Evolutionary conservation across 345 rosid genomes (phyloP).

Genomic region (Turritis glabra): DNA sequence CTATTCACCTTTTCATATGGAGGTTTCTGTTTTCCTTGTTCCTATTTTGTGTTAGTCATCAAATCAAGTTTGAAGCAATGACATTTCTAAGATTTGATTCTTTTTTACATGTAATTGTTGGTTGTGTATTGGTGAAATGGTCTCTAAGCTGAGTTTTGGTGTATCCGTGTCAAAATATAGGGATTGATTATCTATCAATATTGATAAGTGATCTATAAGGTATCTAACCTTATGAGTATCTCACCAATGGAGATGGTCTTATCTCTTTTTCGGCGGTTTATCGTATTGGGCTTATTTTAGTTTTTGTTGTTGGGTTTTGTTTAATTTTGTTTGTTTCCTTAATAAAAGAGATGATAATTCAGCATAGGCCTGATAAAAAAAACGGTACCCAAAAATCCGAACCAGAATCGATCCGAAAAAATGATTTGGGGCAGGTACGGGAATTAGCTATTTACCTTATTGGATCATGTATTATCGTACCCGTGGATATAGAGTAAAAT

Average conservation of each 20-base stretch:
- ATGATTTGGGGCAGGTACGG: neutral
- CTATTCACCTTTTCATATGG: neutral
- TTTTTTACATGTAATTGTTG: neutral
- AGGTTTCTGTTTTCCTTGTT: neutral
- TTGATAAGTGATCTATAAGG: no score
- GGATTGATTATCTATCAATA: slow-evolving; percentile 74
- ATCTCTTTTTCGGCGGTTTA: no score
- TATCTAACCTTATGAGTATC: no score
- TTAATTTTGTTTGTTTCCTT: no score
- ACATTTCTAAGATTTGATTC: neutral
- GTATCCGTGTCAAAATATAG: slow-evolving; percentile 39
- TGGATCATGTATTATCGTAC: neutral
- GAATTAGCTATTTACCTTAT: no score
- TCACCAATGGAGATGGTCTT: no score
- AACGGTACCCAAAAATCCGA: neutral
- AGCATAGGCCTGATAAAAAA: neutral
- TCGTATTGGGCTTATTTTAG: no score
- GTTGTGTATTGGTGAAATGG: neutral
- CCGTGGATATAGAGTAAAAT: neutral
- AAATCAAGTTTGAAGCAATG: neutral
- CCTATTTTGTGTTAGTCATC: neutral
- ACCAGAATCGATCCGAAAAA: no score
- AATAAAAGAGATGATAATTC: no score
- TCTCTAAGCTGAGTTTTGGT: slow-evolving; percentile 12
- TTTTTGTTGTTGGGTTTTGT: no score